These are phyloP conservation scores for Solanum bulbocastanum DNA, from an alignment of 257 asterid species.

Conservation along the genomic window DNA sequence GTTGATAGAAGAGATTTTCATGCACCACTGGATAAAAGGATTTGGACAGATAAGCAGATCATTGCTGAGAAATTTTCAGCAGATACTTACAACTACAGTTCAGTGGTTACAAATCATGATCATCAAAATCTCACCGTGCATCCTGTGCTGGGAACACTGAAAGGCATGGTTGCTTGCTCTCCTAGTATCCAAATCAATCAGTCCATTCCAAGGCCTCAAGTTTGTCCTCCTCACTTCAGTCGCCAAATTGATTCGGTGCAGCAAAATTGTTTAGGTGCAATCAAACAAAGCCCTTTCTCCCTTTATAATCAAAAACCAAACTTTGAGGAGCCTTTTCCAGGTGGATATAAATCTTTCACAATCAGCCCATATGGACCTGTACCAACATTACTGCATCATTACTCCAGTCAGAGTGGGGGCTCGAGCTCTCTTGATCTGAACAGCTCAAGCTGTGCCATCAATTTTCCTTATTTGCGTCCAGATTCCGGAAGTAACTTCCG, in stretches of 20 bases:
- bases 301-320: conserved; percentile 5
- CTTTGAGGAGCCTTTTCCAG: conserved; percentile 18
- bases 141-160: conserved; percentile 26
- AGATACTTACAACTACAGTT: background rate
- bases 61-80: conserved; percentile 15
- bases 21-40: conserved; percentile 19
- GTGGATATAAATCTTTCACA: conserved; percentile 11
- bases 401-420: conserved; percentile 6
- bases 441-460: conserved; percentile 24
- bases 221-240: conserved; percentile 13
- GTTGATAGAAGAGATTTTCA: conserved; percentile 30
- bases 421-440: conserved; percentile 9
- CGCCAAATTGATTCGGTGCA: conserved; percentile 10
- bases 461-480: conserved; percentile 41
- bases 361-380: conserved; percentile 15
- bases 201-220: conserved; percentile 8
- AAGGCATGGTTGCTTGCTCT: conserved; percentile 17
- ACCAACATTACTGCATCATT: conserved; percentile 14
- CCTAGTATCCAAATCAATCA: conserved; percentile 22
- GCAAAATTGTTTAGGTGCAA: conserved; percentile 16
- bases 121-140: conserved; percentile 12
- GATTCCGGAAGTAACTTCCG: conserved; percentile 20
- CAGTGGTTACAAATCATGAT: conserved; percentile 10
- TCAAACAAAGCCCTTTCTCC: conserved; percentile 13
- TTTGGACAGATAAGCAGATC: conserved; percentile 42